phyloP scores from a whole-genome alignment of 2,329 filamentous ascomycete genomes.

The Monosporascus sp. region DNA sequence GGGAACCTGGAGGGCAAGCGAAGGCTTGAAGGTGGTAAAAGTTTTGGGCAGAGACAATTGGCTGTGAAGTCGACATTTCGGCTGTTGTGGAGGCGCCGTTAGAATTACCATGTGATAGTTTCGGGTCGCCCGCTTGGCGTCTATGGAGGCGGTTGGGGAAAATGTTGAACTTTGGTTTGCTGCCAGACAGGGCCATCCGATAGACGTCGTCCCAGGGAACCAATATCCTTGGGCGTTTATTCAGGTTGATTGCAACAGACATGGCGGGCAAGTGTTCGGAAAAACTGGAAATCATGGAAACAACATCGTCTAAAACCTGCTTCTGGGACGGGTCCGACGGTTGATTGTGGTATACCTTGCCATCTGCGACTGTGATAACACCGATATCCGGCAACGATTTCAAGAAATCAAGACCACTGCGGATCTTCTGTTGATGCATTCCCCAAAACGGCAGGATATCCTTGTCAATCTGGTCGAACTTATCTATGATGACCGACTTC shows the following conservation, averaged over 20 bases:
- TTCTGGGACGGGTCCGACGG: conserved; percentile 26
- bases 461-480: conserved; percentile 73
- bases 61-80: conserved; percentile 3
- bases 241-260: conserved; percentile 77
- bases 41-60: conserved; percentile 17
- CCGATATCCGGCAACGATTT: conserved; percentile 37
- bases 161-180: conserved; percentile 35
- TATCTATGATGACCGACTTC: conserved; percentile 67
- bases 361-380: conserved; percentile 56
- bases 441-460: conserved; percentile 75
- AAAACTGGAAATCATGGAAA: conserved; percentile 67
- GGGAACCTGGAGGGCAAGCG: conserved; percentile 59
- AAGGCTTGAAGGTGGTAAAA: conserved; percentile 30
- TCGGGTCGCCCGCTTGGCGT: conserved; percentile 6
- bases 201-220: conserved; percentile 61
- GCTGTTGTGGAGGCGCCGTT: background rate
- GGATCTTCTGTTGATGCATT: conserved; percentile 60
- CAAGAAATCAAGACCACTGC: conserved; percentile 46
- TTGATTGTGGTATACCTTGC: conserved; percentile 45
- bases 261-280: conserved; percentile 71
- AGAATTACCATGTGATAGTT: background rate
- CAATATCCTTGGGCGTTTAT: conserved; percentile 68
- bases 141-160: conserved; percentile 42
- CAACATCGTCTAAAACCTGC: conserved; percentile 36
- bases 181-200: conserved; percentile 22